Percentiles rank a stretch among this genome's conserved stretches.
phyloP scores from a whole-genome alignment of 352 stramenopile species.

The Phytophthora quininea region DNA sequence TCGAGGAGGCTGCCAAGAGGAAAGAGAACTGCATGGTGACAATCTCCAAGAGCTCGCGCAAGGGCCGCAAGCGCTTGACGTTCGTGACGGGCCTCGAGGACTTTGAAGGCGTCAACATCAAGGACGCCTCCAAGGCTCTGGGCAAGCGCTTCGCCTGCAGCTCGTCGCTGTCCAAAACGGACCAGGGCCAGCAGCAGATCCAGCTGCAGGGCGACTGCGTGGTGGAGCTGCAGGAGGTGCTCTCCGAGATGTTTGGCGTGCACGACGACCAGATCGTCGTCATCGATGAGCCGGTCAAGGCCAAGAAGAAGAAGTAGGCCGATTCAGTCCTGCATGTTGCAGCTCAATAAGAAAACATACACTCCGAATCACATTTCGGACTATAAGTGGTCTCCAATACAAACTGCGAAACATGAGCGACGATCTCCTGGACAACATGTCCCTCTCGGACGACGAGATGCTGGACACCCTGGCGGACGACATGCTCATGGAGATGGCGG shows the following conservation, averaged over 20 bases:
- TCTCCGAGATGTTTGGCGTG: slow-evolving; percentile 81
- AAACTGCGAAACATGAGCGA: slow-evolving; percentile 47
- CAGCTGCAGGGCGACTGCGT: slow-evolving; percentile 84
- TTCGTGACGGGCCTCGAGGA: slow-evolving; percentile 86
- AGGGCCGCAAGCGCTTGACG: slow-evolving; percentile 80
- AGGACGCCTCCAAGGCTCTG: slow-evolving; percentile 80
- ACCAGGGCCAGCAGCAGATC: slow-evolving; percentile 81
- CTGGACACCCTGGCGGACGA: slow-evolving; percentile 82
- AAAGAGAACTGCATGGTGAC: slow-evolving; percentile 73
- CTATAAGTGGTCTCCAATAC: too few species aligned
- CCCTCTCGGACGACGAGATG: slow-evolving; percentile 87
- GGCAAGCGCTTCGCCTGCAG: slow-evolving; percentile 87
- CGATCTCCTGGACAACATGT: slow-evolving; percentile 85
- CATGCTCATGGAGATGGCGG: slow-evolving; percentile 78
- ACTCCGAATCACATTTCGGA: too few species aligned
- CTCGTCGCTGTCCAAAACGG: slow-evolving; percentile 78
- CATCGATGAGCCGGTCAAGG: slow-evolving; percentile 68
- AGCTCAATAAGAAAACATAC: not conserved
- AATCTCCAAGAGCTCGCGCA: slow-evolving; percentile 77
- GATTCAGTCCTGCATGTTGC: not conserved
- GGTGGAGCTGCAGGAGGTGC: slow-evolving; percentile 71
- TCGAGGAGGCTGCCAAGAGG: slow-evolving; percentile 72
- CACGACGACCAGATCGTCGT: slow-evolving; percentile 78
- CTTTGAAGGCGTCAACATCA: slow-evolving; percentile 83
- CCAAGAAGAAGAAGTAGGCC: slow-evolving; percentile 38